Percentiles rank a stretch among this genome's conserved stretches.
phyloP scores from a whole-genome alignment of 768 basidiomycete genomes.

The Daedaleopsis sinensis region DNA sequence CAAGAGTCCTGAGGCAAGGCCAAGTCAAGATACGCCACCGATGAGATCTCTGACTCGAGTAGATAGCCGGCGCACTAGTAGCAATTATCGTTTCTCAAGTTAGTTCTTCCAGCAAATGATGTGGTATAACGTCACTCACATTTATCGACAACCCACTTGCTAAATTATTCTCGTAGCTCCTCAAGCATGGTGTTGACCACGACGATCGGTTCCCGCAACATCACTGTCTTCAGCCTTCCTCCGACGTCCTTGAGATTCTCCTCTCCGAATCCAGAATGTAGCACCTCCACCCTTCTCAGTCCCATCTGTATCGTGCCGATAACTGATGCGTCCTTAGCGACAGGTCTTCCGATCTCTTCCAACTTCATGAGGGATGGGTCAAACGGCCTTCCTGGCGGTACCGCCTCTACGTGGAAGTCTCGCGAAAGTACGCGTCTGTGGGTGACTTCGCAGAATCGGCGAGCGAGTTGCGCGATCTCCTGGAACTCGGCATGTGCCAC shows the following conservation, averaged over 20 bases:
- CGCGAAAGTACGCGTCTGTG: constrained; percentile 11
- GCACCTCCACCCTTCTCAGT: not conserved
- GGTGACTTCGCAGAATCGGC: constrained; percentile 2
- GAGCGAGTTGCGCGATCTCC: not conserved
- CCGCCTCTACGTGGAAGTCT: not conserved
- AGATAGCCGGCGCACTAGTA: no score
- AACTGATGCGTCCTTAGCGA: not conserved
- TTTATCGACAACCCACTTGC: no score
- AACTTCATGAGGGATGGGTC: constrained; percentile 6
- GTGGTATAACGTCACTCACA: no score
- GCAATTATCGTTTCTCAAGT: no score
- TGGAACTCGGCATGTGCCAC: not conserved
- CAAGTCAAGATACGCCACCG: no score
- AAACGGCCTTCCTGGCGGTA: not conserved
- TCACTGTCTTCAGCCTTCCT: not conserved
- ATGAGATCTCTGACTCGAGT: no score
- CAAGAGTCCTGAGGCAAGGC: no score
- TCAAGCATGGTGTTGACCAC: not conserved
- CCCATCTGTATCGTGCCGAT: constrained; percentile 11
- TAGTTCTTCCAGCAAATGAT: no score
- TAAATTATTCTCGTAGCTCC: not conserved
- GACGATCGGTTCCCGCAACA: constrained; percentile 12
- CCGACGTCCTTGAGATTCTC: not conserved
- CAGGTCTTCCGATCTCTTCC: not conserved
- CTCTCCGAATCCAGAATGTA: no score